Percentiles rank a stretch among this genome's conserved stretches.
Conservation (phyloP, 768 basidiomycete genomes). For the Plicaturopsis crispa region DNA sequence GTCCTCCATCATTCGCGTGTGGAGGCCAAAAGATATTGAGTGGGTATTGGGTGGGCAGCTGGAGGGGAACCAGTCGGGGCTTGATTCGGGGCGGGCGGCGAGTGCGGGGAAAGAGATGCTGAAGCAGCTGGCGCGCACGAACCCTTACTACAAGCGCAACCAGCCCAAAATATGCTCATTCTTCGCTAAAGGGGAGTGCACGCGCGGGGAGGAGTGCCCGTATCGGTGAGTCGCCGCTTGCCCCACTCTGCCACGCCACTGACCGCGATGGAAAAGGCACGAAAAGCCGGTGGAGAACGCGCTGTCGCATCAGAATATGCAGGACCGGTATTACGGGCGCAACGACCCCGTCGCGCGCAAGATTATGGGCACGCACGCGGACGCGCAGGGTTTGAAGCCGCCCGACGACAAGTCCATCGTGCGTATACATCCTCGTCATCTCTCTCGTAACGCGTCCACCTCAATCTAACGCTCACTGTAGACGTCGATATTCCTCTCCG, state of each 20-base stretch:
- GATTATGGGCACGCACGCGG: conserved; percentile 76
- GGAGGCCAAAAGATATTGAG: neutral
- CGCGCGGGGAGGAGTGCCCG: conserved; percentile 85
- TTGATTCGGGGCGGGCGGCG: conserved; percentile 47
- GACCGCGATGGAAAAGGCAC: conserved; percentile 44
- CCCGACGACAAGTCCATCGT: conserved; percentile 87
- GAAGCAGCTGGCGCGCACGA: conserved; percentile 88
- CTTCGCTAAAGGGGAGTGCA: conserved; percentile 93
- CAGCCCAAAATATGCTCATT: conserved; percentile 91
- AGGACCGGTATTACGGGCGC: conserved; percentile 87
- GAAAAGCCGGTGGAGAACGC: conserved; percentile 83
- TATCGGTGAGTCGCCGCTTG: conserved; percentile 59
- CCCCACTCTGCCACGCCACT: neutral
- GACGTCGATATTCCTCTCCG: conserved; percentile 84
- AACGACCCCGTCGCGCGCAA: conserved; percentile 94
- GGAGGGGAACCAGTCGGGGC: conserved; percentile 52
- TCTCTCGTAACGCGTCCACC: neutral
- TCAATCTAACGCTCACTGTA: conserved; percentile 19
- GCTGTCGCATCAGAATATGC: conserved; percentile 85
- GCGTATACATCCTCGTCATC: conserved; percentile 23
- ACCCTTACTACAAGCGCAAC: conserved; percentile 97
- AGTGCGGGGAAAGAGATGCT: conserved; percentile 95
- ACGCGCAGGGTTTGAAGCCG: conserved; percentile 73
- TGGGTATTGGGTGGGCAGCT: neutral
- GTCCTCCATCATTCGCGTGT: neutral